Base-by-base conservation (phyloP, 2,329 filamentous ascomycete species). In the Amesomyces nigricolor region DNA sequence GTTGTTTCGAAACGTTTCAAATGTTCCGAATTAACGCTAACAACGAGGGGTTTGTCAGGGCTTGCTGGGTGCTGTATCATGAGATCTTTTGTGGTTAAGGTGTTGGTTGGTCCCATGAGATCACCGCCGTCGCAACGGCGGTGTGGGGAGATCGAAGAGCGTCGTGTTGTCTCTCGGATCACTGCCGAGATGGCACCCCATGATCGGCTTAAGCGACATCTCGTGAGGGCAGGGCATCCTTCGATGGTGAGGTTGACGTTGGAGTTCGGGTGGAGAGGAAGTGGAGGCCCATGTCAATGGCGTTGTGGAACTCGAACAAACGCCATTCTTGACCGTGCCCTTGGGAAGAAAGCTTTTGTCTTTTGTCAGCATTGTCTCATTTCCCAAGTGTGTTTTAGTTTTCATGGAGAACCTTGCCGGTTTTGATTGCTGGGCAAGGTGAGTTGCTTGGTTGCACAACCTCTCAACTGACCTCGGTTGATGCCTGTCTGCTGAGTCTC, bases 121-220 rank as follows among this genome's bases (percentile, higher is more conserved):
- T 53, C 45, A 47, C 43, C 47, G 42, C 32, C 22, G 49, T 58
- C 51, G 22, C 55, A 56, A 44, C 32, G 44, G 35, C 43, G 35
- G 5, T 26, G 40, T 29, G 47, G 53, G 45, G 43, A 42, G 51
- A 53, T 54, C 47, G 29, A 46, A 6, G 37, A 29, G 26, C 22
- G 26, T 16, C 37, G 13, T 53, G 11, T 10, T n/a, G 37, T 8
- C 10, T 37, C 38, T 57, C 55, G 55, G 55, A 50, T 54, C 51
- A 42, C 19, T 58, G 51, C 56, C 56, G 56, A 58, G 30, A 58
- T 54, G 54, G 50, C 11, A 9, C 47, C 40, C 32, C 37, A 46
- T 22, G 37, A 38, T 54, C 29, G 30, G 26, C 17, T 32, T 45
- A n/a, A 42, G 47, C 43, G 38, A 46, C 37, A 47, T 42, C 7